These are phyloP conservation scores for Torrubiella hemipterigena DNA, from an alignment of 2,329 filamentous ascomycete genomes.

Conservation along the genomic window DNA sequence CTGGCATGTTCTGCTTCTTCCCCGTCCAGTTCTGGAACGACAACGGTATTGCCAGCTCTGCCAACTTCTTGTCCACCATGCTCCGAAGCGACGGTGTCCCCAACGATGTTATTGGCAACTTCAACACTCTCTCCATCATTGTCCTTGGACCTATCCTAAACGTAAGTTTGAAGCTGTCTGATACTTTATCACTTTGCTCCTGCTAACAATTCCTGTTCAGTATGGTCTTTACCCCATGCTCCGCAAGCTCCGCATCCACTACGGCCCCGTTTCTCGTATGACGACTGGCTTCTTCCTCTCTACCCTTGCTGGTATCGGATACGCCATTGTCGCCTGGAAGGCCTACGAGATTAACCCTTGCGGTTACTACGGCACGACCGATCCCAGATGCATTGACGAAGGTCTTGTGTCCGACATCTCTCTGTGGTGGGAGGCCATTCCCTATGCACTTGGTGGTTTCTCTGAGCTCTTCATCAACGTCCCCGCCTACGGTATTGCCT, in stretches of 20 bases:
- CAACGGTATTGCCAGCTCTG: conserved; percentile 22
- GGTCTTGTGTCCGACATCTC: conserved; percentile 13
- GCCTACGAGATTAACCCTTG: conserved; percentile 46
- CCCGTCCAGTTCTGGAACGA: conserved; percentile 27
- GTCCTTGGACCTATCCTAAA: conserved; percentile 22
- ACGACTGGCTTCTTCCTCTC: conserved; percentile 41
- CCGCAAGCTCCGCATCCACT: conserved; percentile 35
- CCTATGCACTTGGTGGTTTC: conserved; percentile 15
- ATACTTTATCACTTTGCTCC: too few relatives aligned
- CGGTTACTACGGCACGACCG: conserved; percentile 14
- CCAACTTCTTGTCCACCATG: conserved; percentile 24
- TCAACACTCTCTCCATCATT: conserved; percentile 48
- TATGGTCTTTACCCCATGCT: conserved; percentile 43
- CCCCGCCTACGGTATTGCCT: conserved; percentile 36
- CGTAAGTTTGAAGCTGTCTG: conserved; percentile 4
- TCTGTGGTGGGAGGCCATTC: conserved; percentile 13
- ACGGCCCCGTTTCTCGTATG: conserved; percentile 46
- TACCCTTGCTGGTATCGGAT: conserved; percentile 40
- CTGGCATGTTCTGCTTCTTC: conserved; percentile 28
- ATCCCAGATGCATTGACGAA: conserved; percentile 10
- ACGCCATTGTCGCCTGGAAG: conserved; percentile 42
- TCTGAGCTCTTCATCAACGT: conserved; percentile 17
- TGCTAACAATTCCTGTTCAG: not conserved
- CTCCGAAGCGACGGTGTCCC: conserved; percentile 37
- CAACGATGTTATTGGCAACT: conserved; percentile 49